Evolutionary conservation across 306 rosid genomes (phyloP), one percentile per base, ranked within the genome.

Genomic region (Ammopiptanthus mongolicus): DNA sequence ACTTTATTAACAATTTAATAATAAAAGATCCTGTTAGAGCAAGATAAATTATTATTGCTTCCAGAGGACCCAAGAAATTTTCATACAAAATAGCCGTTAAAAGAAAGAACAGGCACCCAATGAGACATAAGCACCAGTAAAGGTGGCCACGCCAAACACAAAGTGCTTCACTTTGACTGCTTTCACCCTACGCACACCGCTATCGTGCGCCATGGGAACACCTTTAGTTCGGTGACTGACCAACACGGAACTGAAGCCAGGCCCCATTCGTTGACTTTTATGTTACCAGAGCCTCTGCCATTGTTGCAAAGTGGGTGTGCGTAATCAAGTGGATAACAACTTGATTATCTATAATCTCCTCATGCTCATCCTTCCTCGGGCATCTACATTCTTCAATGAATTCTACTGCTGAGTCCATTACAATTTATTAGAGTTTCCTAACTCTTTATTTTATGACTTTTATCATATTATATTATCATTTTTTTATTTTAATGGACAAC

Each of bases 211-310:
- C 76, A 21, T 10, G 44, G 39, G 60, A 68, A 14, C 50, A 81
- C 44, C 83, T 21, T 62, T 34, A 53, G 1, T 60, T 47, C 10
- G 74, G 58, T 57, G 55, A 64, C 73, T 51, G 34, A 76, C 67
- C 58, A 46, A 78, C 82, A 71, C 13, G 52, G 12, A 69, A 42
- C 25, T 5, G 48, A 67, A 53, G 81, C 13, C 22, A n/a, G 85
- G 83, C 31, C 88, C 92, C 81, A 66, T 0, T 42, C 76, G 91
- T 90, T 90, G 96, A 88, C 91, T 77, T 74, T n/a, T 29, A 18
- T 8, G 5, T 8, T 9, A 14, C 6, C 23, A 47, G 6, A 76
- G 33, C 85, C 85, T 71, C 79, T 72, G 6, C 42, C 69, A 34
- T 48, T 51, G 55, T 59, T 66, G 33, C 36, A 77, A 84, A 74